These are phyloP conservation scores for Scheffersomyces insectosa DNA, from an alignment of 1,139 yeast genomes.

Conservation along the genomic window DNA sequence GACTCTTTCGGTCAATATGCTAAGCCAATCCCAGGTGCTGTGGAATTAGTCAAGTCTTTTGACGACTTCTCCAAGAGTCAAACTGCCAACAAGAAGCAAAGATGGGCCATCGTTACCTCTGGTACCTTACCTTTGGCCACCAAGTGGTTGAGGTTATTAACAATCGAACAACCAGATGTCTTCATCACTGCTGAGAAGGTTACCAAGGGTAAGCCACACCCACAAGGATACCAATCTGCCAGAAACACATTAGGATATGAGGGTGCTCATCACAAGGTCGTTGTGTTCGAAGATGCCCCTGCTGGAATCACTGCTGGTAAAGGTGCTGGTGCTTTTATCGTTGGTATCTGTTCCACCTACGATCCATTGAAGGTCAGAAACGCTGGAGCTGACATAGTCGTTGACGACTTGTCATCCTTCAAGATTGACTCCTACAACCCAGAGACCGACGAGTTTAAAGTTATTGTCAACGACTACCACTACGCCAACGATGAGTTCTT, in stretches of 20 bases:
- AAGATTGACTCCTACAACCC: slow-evolving; percentile 44
- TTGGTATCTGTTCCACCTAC: slow-evolving; percentile 83
- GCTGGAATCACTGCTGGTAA: slow-evolving; percentile 86
- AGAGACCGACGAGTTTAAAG: slow-evolving; percentile 50
- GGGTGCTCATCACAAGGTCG: slow-evolving; percentile 46
- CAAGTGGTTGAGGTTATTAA: slow-evolving; percentile 72
- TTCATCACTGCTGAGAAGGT: slow-evolving; percentile 83
- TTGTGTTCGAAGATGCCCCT: slow-evolving; percentile 87
- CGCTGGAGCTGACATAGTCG: slow-evolving; percentile 81
- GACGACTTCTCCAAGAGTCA: slow-evolving; percentile 38
- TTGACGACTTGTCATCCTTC: slow-evolving; percentile 62
- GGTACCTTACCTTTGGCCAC: slow-evolving; percentile 78
- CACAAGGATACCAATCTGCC: slow-evolving; percentile 74
- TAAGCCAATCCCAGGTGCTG: slow-evolving; percentile 73
- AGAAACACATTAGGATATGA: slow-evolving; percentile 59
- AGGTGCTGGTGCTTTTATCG: slow-evolving; percentile 78
- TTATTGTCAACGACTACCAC: slow-evolving; percentile 44
- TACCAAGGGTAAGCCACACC: slow-evolving; percentile 78
- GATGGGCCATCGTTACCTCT: slow-evolving; percentile 85
- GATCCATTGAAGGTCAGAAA: slow-evolving; percentile 65
- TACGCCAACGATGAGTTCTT: slow-evolving; percentile 48
- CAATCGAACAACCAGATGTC: slow-evolving; percentile 62
- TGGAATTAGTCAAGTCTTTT: slow-evolving; percentile 59
- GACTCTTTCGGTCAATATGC: slow-evolving; percentile 72
- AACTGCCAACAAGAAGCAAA: slow-evolving; percentile 47